Base-by-base conservation (phyloP, 352 stramenopile genomes). In the Phytophthora pluvialis region DNA sequence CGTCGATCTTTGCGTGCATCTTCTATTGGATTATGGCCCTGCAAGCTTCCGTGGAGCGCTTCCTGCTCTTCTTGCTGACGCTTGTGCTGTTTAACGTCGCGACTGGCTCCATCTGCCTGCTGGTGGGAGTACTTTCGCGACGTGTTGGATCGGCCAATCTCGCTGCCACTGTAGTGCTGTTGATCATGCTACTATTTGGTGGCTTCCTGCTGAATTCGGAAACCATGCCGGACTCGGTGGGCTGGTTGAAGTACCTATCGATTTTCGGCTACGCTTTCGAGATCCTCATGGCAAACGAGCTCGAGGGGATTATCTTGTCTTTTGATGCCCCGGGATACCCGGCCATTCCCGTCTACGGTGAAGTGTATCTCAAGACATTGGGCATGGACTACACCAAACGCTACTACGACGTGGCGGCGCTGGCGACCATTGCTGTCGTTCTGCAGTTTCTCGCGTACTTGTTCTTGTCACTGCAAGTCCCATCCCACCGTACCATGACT, bases 21-120 rank as follows among this genome's bases (percentile, higher is more conserved):
- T 94, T 94, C 48, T 96, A 96, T 72, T 91, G 83, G 76, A 78
- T 96, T 60, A 96, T 96, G 84, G 86, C 83, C 0, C 73, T 96
- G 4, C 82, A 94, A 67, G 56, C 81, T 4, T 75, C 72, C 25
- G 54, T 79, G 7, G 57, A 59, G 26, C 81, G 80, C 57, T 96
- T 94, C 49, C 18, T 81, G 12, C 61, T 90, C 36, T 96, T 94
- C 65, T 72, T 78, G 18, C 53, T 75, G 6, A 94, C 84, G 43
- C 62, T 96, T 25, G 77, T 94, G 40, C 73, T 94, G 18, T 94
- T 94, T 65, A 94, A 93, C 55, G 70, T 96, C 4, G 85, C 84
- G 0, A 81, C 83, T 4, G 88, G 86, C 13, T 77, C 82, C 18
- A 88, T 94, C 60, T 90, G 83, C 56, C 78, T 93, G 26, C 72